Evolutionary conservation across 352 stramenopile genomes (phyloP), one percentile per base, ranked within the genome.

Genomic region (Hyaloperonospora brassicae): DNA sequence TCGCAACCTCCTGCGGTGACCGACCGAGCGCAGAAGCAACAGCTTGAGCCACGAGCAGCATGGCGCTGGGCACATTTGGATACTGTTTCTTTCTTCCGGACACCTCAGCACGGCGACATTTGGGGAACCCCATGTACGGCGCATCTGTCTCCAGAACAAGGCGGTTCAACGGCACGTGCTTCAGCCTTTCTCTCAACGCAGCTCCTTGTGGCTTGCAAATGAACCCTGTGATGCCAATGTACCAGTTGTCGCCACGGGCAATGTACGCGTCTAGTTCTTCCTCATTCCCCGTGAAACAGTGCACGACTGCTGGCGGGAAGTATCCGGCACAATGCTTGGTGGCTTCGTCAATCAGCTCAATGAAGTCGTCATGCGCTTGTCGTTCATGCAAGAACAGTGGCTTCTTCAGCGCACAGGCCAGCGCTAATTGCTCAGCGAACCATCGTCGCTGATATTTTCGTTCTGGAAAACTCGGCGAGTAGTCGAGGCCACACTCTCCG

Each of bases 61-160:
- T 68, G 3, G 76, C 74, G 36, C 68, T 89, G 5, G 80, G 78
- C 12, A 91, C 82, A 39, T 93, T 93, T 24, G 82, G 82, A 51
- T 79, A 88, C 68, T 90, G 77, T 55, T 81, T 76, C 51, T 90
- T 90, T 3, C 10, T 17, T 25, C 77, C 54, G 23, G 31, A 61
- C 0, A 30, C 1, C 44, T 87, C 76, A 25, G 55, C 55, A 27
- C 50, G 44, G 23, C 79, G 73, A 41, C 79, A 89, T 31, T 78
- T 77, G 0, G 86, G 76, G 30, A 90, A 89, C 11, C 79, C 76
- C 88, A 97, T 96, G 63, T 95, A 97, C 24, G 90, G 90, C 46
- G 88, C 86, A 64, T 97, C 88, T 5, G 90, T 97, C 70, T 97
- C 90, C 42, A 97, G 71, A 41, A 97, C 76, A 5, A 97, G 72